Evolutionary conservation across 1,284 basidiomycete genomes (phyloP).

Genomic region (Rhodotorula sp.): DNA sequence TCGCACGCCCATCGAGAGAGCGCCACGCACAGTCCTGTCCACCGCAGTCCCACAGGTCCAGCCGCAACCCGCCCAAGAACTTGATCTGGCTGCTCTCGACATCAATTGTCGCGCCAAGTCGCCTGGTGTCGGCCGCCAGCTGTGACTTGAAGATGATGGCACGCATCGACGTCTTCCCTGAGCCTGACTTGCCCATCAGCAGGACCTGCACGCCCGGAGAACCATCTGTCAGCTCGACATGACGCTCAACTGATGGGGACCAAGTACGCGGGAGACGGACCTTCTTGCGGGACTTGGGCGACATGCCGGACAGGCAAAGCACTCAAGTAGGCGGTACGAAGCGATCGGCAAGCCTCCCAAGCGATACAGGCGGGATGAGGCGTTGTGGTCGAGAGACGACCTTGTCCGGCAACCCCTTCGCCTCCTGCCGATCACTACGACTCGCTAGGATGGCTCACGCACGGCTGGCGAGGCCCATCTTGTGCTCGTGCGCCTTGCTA

Average conservation of each 20-base stretch:
- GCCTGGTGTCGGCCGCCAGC: conserved; percentile 82
- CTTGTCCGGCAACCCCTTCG: neutral
- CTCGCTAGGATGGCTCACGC: neutral
- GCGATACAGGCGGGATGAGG: neutral
- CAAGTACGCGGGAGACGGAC: neutral
- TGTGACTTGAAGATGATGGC: conserved; percentile 98
- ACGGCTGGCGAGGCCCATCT: no score
- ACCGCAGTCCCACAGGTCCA: conserved; percentile 96
- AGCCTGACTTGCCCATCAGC: conserved; percentile 86
- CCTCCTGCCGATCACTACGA: neutral
- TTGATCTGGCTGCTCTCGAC: conserved; percentile 97
- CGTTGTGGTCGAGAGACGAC: neutral
- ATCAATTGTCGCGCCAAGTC: conserved; percentile 93
- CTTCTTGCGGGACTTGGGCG: conserved; percentile 36
- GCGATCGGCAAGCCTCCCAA: neutral
- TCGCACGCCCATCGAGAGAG: neutral
- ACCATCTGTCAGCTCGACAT: neutral
- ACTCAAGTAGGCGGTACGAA: no score
- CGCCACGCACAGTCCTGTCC: conserved; percentile 69
- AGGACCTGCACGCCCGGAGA: conserved; percentile 56
- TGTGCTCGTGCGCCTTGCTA: no score
- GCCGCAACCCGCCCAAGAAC: conserved; percentile 87
- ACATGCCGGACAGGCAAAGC: conserved; percentile 5
- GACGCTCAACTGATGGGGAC: neutral
- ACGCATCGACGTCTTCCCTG: conserved; percentile 87